Conservation (phyloP, 345 rosid species). For the Raphanus raphanistrum region DNA sequence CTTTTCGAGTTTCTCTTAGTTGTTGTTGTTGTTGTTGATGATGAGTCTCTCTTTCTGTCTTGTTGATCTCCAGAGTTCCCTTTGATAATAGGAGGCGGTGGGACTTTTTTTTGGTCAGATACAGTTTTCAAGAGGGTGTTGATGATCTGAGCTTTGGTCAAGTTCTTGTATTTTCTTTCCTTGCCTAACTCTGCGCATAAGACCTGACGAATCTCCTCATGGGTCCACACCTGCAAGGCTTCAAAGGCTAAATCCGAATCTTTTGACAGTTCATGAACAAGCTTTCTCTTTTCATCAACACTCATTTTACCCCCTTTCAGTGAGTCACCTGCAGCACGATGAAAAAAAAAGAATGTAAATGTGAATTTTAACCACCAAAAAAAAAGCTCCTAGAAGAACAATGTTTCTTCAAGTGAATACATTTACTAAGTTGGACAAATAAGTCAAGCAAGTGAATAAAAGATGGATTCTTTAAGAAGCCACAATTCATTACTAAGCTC, state of each 20-base stretch:
- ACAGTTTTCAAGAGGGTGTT: constrained; percentile 49
- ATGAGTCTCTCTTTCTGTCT: background rate
- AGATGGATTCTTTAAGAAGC: background rate
- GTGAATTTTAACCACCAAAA: background rate
- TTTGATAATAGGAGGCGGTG: background rate
- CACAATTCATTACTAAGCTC: background rate
- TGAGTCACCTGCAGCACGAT: constrained; percentile 32
- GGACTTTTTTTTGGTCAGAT: constrained; percentile 24
- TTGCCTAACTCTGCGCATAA: constrained; percentile 60
- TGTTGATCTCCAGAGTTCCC: background rate
- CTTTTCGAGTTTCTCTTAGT: constrained; percentile 10
- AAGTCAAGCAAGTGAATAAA: background rate
- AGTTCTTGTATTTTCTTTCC: constrained; percentile 53
- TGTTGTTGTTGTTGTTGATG: constrained; percentile 10
- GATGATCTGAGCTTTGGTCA: constrained; percentile 53
- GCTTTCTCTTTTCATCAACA: constrained; percentile 52
- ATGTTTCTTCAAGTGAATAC: background rate
- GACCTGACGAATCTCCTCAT: constrained; percentile 57
- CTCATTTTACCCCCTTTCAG: constrained; percentile 36
- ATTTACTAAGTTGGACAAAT: no score
- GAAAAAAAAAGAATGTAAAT: background rate
- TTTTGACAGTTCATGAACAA: constrained; percentile 52
- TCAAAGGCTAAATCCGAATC: constrained; percentile 43
- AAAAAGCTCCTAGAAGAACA: background rate
- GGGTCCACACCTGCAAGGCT: constrained; percentile 52